Conservation (phyloP, 148 eudicot genomes). For the Drosera capensis region DNA sequence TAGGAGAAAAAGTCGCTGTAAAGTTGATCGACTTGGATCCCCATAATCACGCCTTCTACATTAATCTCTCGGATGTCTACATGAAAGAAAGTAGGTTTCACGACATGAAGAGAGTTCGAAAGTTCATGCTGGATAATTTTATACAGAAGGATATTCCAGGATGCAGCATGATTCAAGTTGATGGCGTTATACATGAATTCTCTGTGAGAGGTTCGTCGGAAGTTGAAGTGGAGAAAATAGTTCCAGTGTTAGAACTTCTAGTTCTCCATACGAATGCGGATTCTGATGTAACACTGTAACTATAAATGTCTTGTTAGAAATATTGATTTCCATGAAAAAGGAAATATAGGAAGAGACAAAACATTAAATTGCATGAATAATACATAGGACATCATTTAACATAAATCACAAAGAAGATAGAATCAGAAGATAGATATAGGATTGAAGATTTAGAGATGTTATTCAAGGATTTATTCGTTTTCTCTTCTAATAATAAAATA, state of each 20-base stretch:
- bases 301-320: too few species aligned
- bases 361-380: too few species aligned
- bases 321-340: too few species aligned
- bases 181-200: constrained; percentile 50
- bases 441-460: too few species aligned
- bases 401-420: too few species aligned
- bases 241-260: constrained; percentile 18
- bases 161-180: constrained; percentile 48
- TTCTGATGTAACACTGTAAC: too few species aligned
- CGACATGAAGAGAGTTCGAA: constrained; percentile 37
- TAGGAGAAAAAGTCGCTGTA: constrained; percentile 57
- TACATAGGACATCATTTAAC: too few species aligned
- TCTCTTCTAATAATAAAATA: too few species aligned
- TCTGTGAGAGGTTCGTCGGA: constrained; percentile 51
- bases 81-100: constrained; percentile 50
- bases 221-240: constrained; percentile 25
- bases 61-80: constrained; percentile 47
- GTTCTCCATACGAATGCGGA: constrained; percentile 18
- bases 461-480: too few species aligned
- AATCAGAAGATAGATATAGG: too few species aligned
- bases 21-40: constrained; percentile 48
- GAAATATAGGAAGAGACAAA: too few species aligned
- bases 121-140: constrained; percentile 39
- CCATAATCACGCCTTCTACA: constrained; percentile 48
- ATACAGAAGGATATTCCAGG: constrained; percentile 46